Evolutionary conservation across 1,284 basidiomycete species (phyloP).

Genomic region (Pseudozyma thailandica): DNA sequence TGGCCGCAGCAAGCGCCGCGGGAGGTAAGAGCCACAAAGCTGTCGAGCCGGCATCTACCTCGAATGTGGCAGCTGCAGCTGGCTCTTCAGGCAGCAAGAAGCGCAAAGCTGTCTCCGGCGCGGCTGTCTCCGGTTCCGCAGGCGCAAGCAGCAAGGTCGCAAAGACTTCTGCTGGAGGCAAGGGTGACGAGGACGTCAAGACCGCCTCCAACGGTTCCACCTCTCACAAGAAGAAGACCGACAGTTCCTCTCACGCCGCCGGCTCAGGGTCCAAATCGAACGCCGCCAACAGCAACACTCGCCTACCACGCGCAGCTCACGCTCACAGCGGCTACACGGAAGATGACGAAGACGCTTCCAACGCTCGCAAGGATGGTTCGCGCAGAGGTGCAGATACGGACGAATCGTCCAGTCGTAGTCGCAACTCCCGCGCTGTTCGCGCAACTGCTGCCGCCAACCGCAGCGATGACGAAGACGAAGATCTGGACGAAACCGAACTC

Average conservation of each 20-base stretch:
- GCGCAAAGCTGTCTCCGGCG: constrained; percentile 37
- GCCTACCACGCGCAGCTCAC: constrained; percentile 45
- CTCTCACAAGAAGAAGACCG: constrained; percentile 43
- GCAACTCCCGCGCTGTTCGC: constrained; percentile 38
- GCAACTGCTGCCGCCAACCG: constrained; percentile 24
- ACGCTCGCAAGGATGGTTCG: constrained; percentile 30
- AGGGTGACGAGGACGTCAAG: constrained; percentile 49
- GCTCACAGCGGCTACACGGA: constrained; percentile 41
- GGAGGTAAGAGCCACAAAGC: constrained; percentile 39
- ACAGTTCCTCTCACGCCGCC: constrained; percentile 13
- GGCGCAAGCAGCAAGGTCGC: constrained; percentile 28
- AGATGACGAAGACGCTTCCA: constrained; percentile 39
- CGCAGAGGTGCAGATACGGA: constrained; percentile 20
- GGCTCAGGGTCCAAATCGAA: constrained; percentile 19
- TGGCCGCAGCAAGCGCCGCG: constrained; percentile 19
- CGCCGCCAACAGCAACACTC: constrained; percentile 33
- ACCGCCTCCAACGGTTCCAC: constrained; percentile 33
- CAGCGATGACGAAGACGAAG: constrained; percentile 50
- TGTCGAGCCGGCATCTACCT: constrained; percentile 21
- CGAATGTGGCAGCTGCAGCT: constrained; percentile 15
- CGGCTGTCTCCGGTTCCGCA: constrained; percentile 14
- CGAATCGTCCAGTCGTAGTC: constrained; percentile 21
- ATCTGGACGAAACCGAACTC: constrained; percentile 36
- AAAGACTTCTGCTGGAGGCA: constrained; percentile 27
- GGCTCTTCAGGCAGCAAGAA: constrained; percentile 43